Base-by-base conservation (phyloP, 306 rosid genomes). In the Begonia loranthoides region DNA sequence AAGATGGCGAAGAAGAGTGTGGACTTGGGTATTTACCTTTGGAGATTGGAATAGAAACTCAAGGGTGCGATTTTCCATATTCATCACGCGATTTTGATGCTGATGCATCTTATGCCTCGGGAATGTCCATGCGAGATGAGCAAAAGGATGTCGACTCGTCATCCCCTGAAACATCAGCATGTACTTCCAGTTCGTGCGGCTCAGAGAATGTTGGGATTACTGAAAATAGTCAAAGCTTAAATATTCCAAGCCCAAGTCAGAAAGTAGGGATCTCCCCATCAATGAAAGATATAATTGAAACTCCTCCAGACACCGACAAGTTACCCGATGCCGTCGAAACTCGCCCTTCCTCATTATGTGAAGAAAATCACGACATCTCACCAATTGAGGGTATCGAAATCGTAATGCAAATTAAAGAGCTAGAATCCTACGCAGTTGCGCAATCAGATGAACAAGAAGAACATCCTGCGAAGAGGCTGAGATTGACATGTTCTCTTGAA, bases 401-500 rank as follows among this genome's bases (percentile, higher is more conserved):
- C 5, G 36, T 28, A 7, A 28, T 28, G 36, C 36, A 28, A 28
- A 28, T 4, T 28, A 7, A 28, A 28, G 36, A 28, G 36, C 9
- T 28, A 7, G 36, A 28, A 28, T 28, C 36, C 36, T 28, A 28
- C 3, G 36, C 1, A 1, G 36, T 28, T 28, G 36, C 8, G 3
- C 6, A 28, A 28, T 62, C 68, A 15, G 59, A 71, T 59, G 51
- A 39, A 34, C 56, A 50, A 54, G 83, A 67, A 65, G 66, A 78
- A 61, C 81, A 16, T 13, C 67, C 87, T 59, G 74, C 81, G 4
- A 83, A 87, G 69, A 76, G 64, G 67, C 62, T 58, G 59, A 67
- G 75, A 54, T 65, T 56, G 48, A 58, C 69, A 4, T 50, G 41
- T 1, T 1, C 65, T 36, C 33, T 4, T 12, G 63, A 72, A 54